These are phyloP conservation scores for Lactarius tabidus DNA, from an alignment of 768 basidiomycete species.

Conservation along the genomic window DNA sequence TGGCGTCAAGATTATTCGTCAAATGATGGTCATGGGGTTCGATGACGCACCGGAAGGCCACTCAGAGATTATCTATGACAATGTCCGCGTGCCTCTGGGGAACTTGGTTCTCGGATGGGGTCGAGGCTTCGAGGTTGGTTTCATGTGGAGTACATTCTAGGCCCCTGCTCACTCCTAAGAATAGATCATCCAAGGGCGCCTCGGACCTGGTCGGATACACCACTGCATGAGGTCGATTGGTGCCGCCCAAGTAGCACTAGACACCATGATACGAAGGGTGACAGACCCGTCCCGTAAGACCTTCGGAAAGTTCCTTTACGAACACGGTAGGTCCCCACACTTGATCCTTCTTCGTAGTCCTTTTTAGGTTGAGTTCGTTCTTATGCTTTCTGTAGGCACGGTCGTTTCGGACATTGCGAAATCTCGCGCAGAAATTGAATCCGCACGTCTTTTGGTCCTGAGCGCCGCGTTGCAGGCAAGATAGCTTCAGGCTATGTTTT, in stretches of 20 bases:
- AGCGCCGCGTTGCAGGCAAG: slow-evolving; percentile 83
- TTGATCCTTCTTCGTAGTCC: background rate
- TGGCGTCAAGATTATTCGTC: slow-evolving; percentile 87
- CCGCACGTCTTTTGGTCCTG: slow-evolving; percentile 80
- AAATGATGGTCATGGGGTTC: slow-evolving; percentile 91
- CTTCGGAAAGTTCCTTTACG: slow-evolving; percentile 86
- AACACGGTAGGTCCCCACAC: slow-evolving; percentile 63
- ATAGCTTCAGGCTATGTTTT: background rate
- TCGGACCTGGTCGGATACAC: slow-evolving; percentile 94
- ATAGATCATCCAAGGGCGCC: slow-evolving; percentile 92
- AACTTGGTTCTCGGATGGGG: slow-evolving; percentile 93
- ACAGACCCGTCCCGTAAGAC: slow-evolving; percentile 91
- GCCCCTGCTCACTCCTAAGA: background rate
- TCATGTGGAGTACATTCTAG: background rate
- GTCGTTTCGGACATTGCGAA: slow-evolving; percentile 89
- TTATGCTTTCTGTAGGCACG: slow-evolving; percentile 49
- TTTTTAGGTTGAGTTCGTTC: too few species aligned
- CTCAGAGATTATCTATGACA: slow-evolving; percentile 91
- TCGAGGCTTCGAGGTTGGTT: slow-evolving; percentile 79
- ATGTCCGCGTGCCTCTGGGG: slow-evolving; percentile 81
- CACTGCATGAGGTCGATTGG: slow-evolving; percentile 99
- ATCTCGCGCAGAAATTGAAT: slow-evolving; percentile 90
- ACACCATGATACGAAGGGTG: slow-evolving; percentile 84
- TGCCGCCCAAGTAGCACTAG: slow-evolving; percentile 76
- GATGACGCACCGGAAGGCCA: slow-evolving; percentile 97